phyloP scores from a whole-genome alignment of 352 stramenopile genomes.

The Pythium periplocum region DNA sequence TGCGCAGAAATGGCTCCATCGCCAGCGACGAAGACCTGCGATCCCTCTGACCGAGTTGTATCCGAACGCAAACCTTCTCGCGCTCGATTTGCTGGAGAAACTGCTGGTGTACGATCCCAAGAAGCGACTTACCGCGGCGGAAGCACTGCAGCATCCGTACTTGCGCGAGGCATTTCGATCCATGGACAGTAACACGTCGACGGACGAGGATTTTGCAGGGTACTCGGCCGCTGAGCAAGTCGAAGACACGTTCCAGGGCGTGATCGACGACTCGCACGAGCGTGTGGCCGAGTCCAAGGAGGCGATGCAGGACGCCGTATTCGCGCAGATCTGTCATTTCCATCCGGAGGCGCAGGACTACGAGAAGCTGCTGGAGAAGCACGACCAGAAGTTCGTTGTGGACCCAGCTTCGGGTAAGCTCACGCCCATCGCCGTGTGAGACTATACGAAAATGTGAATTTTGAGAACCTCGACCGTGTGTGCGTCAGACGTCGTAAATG shows the following conservation, averaged over 20 bases:
- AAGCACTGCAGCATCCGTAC: constrained; percentile 95
- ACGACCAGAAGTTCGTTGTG: constrained; percentile 59
- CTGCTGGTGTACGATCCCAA: constrained; percentile 62
- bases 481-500: too few species aligned
- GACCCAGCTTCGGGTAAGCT: constrained; percentile 57
- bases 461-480: too few species aligned
- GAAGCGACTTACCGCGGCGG: constrained; percentile 81
- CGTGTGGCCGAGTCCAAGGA: constrained; percentile 48
- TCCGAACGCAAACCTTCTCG: constrained; percentile 59
- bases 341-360: constrained; percentile 62
- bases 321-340: constrained; percentile 75
- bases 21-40: constrained; percentile 39
- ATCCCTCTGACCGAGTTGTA: constrained; percentile 78
- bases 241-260: constrained; percentile 57
- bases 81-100: constrained; percentile 70
- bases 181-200: constrained; percentile 7
- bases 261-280: constrained; percentile 73
- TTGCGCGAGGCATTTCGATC: constrained; percentile 65
- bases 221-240: constrained; percentile 49
- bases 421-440: constrained; percentile 27
- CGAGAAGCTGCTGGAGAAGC: constrained; percentile 45
- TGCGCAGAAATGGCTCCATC: constrained; percentile 64
- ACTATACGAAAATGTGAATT: too few species aligned
- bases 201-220: constrained; percentile 13
- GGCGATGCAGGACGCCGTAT: constrained; percentile 76